phyloP scores from a whole-genome alignment of 768 basidiomycete species.

The Strobilomyces confusus region DNA sequence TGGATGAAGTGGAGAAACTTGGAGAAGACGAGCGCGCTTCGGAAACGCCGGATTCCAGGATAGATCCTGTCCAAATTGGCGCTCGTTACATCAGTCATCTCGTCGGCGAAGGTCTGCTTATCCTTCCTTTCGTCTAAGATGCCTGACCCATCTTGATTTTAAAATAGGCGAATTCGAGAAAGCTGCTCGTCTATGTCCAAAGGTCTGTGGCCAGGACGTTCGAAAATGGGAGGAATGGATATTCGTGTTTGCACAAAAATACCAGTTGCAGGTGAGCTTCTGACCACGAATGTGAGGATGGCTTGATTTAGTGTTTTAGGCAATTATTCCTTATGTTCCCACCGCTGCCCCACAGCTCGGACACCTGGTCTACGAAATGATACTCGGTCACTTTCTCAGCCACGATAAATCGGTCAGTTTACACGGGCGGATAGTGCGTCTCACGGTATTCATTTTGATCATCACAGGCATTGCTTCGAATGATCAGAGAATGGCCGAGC shows the following conservation, averaged over 20 bases:
- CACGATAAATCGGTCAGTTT: conserved; percentile 65
- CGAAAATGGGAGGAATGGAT: conserved; percentile 97
- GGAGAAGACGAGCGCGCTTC: conserved; percentile 22
- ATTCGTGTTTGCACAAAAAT: conserved; percentile 80
- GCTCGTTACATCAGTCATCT: conserved; percentile 83
- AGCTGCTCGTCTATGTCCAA: conserved; percentile 79
- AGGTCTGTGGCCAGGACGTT: conserved; percentile 75
- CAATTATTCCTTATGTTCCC: conserved; percentile 87
- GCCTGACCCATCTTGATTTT: background rate
- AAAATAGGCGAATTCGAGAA: conserved; percentile 58
- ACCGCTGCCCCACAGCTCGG: conserved; percentile 77
- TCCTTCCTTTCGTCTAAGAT: background rate
- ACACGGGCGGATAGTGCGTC: background rate
- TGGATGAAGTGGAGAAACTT: conserved; percentile 75
- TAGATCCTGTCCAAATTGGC: conserved; percentile 71
- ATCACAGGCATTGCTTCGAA: conserved; percentile 64
- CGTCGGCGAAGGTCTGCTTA: conserved; percentile 63
- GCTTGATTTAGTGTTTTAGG: conserved; percentile 38
- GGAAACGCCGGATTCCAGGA: conserved; percentile 35
- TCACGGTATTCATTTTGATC: background rate
- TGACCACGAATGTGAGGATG: background rate
- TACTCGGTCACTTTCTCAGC: conserved; percentile 79
- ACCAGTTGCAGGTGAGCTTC: conserved; percentile 65
- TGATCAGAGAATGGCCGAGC: conserved; percentile 84
- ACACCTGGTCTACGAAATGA: conserved; percentile 90